Evolutionary conservation across 345 rosid species (phyloP).

Genomic region (Ailanthus altissimus): DNA sequence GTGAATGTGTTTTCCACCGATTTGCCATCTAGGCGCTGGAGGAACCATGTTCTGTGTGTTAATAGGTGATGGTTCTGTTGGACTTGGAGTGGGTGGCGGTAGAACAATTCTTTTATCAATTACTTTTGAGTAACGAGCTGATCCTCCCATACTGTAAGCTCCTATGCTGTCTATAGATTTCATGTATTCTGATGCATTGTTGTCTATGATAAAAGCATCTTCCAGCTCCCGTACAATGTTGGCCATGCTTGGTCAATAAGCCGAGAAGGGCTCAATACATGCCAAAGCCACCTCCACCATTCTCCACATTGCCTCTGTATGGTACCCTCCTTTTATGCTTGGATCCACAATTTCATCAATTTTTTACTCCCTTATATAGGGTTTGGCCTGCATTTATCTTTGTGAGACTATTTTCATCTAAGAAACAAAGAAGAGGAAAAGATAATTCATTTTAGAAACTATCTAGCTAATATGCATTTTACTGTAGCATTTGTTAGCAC

Average conservation of each 20-base stretch:
- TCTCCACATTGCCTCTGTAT: constrained; percentile 79
- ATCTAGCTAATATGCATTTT: not conserved
- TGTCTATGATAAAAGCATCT: constrained; percentile 71
- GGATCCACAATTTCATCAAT: constrained; percentile 77
- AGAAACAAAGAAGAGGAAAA: not conserved
- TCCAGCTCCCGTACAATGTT: constrained; percentile 71
- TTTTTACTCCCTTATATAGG: constrained; percentile 59
- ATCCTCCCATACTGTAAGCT: constrained; percentile 53
- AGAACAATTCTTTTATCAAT: constrained; percentile 45
- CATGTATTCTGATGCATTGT: constrained; percentile 80
- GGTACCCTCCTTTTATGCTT: constrained; percentile 61
- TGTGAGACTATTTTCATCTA: constrained; percentile 19
- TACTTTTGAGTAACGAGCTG: constrained; percentile 49
- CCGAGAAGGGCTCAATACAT: constrained; percentile 63
- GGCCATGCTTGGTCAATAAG: constrained; percentile 57
- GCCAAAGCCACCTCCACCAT: constrained; percentile 73
- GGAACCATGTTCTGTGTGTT: constrained; percentile 47
- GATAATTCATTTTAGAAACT: not conserved
- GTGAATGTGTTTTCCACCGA: constrained; percentile 15
- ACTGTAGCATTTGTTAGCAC: not conserved
- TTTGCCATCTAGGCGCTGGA: constrained; percentile 47
- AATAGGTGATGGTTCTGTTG: constrained; percentile 44
- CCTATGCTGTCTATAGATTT: constrained; percentile 70
- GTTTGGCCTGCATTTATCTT: constrained; percentile 54
- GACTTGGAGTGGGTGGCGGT: constrained; percentile 36